A percentile compares a stretch with the other conserved stretches of the same genome.
Evolutionary conservation across 2,329 filamentous ascomycete genomes (phyloP).

Genomic region (Sclerotinia sclerotiorum): DNA sequence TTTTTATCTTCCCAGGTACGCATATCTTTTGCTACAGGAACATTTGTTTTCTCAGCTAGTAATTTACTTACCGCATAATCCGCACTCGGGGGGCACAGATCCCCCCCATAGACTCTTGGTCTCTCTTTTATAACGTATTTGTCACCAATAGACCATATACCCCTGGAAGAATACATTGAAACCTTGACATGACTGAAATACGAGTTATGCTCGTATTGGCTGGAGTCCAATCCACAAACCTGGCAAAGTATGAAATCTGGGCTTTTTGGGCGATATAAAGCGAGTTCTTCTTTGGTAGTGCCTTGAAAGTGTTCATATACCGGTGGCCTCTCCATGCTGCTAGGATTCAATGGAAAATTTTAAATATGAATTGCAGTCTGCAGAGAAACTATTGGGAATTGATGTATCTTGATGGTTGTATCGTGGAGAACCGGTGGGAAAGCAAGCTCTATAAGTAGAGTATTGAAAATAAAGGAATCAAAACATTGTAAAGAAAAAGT

Average conservation of each 20-base stretch:
- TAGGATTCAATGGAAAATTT: not conserved
- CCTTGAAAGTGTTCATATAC: not conserved
- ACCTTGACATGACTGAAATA: constrained; percentile 11
- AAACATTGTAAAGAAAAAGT: not conserved
- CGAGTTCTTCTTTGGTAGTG: not conserved
- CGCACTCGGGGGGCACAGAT: not conserved
- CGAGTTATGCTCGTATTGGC: not conserved
- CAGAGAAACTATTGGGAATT: not conserved
- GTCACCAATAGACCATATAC: not conserved
- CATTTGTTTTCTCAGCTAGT: not conserved
- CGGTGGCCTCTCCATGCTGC: not conserved
- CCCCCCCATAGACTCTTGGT: fast-evolving
- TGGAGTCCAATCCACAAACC: not conserved
- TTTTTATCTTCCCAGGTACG: not conserved
- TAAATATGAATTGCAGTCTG: not conserved
- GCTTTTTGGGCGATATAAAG: not conserved
- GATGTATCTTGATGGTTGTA: not conserved
- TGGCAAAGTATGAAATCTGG: not conserved
- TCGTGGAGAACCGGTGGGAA: not conserved
- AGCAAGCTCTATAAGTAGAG: not conserved
- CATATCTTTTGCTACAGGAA: not conserved
- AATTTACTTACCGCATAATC: not conserved
- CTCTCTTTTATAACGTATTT: constrained; percentile 6
- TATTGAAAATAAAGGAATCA: not conserved
- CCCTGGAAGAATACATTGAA: not conserved